Percentiles rank a stretch among this genome's conserved stretches.
Evolutionary conservation across 441 rosid genomes (phyloP).

Genomic region (Erysimum cheiri): DNA sequence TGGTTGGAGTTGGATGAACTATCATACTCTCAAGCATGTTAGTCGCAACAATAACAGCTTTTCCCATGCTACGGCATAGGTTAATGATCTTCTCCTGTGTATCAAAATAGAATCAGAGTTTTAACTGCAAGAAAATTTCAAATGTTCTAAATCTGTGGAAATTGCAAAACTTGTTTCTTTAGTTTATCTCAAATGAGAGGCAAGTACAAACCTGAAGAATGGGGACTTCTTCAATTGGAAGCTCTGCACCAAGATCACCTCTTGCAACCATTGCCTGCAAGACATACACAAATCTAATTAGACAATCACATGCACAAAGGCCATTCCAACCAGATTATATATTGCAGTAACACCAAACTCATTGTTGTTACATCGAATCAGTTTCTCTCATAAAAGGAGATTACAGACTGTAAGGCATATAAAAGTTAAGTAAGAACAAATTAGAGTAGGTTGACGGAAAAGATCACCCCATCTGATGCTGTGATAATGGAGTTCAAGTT

Average conservation of each 20-base stretch:
- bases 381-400: neutral
- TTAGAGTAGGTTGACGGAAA: slow-evolving; percentile 27
- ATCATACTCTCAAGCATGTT: slow-evolving; percentile 99
- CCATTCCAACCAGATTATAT: neutral
- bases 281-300: slow-evolving; percentile 8
- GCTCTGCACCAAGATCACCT: slow-evolving; percentile 99
- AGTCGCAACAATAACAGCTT: slow-evolving; percentile 96
- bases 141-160: slow-evolving; percentile 16
- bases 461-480: slow-evolving; percentile 95
- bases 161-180: slow-evolving; percentile 24
- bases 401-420: neutral
- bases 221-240: slow-evolving; percentile 97
- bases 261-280: slow-evolving; percentile 96
- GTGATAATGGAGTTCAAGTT: slow-evolving; percentile 95
- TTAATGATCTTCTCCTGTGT: slow-evolving; percentile 75
- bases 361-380: neutral
- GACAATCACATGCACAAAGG: slow-evolving; percentile 19
- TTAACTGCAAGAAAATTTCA: slow-evolving; percentile 23
- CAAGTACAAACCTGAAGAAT: slow-evolving; percentile 70
- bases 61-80: slow-evolving; percentile 96
- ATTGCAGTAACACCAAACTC: neutral
- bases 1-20: slow-evolving; percentile 95
- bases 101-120: slow-evolving; percentile 30
- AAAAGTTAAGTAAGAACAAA: slow-evolving; percentile 12
- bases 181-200: slow-evolving; percentile 35